Conservation (phyloP, 495 filamentous ascomycete species). For the Glonium stellatum region DNA sequence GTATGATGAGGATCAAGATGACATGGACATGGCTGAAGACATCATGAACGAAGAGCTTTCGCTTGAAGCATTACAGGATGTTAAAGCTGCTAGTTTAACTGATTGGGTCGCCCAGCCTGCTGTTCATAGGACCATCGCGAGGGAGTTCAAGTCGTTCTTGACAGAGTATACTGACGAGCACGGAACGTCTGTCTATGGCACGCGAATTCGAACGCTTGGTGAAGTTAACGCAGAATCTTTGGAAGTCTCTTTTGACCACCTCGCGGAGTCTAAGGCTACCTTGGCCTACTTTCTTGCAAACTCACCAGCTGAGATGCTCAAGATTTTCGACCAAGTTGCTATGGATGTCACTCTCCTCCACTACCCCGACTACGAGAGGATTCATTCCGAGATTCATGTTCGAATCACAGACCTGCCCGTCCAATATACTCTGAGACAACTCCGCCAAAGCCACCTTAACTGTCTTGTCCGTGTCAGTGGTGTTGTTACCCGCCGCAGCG, state of each 20-base stretch:
- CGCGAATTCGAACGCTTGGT: slow-evolving; percentile 84
- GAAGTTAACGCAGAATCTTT: slow-evolving; percentile 94
- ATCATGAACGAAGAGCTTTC: slow-evolving; percentile 93
- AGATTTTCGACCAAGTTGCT: slow-evolving; percentile 94
- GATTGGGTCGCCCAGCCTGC: slow-evolving; percentile 92
- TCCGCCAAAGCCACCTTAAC: slow-evolving; percentile 95
- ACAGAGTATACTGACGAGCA: slow-evolving; percentile 88
- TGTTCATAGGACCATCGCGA: slow-evolving; percentile 85
- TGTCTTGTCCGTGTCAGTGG: slow-evolving; percentile 91
- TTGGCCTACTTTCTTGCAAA: slow-evolving; percentile 98
- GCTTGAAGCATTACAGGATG: slow-evolving; percentile 82
- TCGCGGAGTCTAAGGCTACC: slow-evolving; percentile 83
- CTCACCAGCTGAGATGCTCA: slow-evolving; percentile 84
- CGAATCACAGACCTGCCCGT: slow-evolving; percentile 92
- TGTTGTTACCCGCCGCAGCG: slow-evolving; percentile 92
- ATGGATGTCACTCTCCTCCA: slow-evolving; percentile 92
- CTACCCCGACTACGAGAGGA: slow-evolving; percentile 95
- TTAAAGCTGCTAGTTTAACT: slow-evolving; percentile 81
- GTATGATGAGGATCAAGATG: slow-evolving; percentile 91
- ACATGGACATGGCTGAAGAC: slow-evolving; percentile 78
- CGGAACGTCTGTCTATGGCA: slow-evolving; percentile 88
- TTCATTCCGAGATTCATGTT: slow-evolving; percentile 96
- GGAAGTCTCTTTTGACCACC: slow-evolving; percentile 91
- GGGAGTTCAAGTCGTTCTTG: slow-evolving; percentile 95
- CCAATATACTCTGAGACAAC: slow-evolving; percentile 91